Evolutionary conservation across 257 asterid genomes (phyloP).

Genomic region (Buddleja alternifolia): DNA sequence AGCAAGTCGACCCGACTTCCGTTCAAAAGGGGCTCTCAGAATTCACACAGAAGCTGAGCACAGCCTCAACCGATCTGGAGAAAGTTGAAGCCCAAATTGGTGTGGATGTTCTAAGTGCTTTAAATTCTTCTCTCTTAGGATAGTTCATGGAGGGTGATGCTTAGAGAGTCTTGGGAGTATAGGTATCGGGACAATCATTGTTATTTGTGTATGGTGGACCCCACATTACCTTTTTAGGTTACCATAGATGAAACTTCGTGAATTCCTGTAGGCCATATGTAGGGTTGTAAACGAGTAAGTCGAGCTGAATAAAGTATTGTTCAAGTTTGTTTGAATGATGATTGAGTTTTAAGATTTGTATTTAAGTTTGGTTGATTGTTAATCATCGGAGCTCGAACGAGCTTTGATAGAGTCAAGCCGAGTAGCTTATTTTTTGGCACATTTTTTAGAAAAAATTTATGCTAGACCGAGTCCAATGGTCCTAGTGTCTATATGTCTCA

Average conservation of each 20-base stretch:
- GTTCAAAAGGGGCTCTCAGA: slow-evolving; percentile 49
- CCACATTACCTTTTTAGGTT: no score
- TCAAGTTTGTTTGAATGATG: no score
- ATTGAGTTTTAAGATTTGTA: neutral
- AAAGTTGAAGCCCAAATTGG: slow-evolving; percentile 60
- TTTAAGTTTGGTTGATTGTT: neutral
- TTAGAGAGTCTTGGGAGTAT: no score
- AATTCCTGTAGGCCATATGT: no score
- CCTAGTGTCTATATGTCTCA: no score
- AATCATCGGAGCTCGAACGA: neutral
- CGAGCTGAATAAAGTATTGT: neutral
- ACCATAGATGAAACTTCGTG: no score
- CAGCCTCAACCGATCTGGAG: slow-evolving; percentile 52
- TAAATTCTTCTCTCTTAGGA: slow-evolving; percentile 46
- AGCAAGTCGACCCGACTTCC: slow-evolving; percentile 46
- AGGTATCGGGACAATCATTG: no score
- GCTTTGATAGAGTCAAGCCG: neutral
- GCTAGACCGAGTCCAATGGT: no score
- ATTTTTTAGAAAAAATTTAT: no score
- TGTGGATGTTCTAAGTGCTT: slow-evolving; percentile 50
- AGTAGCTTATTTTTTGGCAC: no score
- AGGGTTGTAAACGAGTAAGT: no score
- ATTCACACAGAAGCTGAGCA: slow-evolving; percentile 50
- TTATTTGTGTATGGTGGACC: no score
- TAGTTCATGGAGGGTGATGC: slow-evolving; percentile 31